Evolutionary conservation across 1,284 basidiomycete genomes (phyloP), one percentile per base, ranked within the genome.

Genomic region (Microbotryomycetes sp.): DNA sequence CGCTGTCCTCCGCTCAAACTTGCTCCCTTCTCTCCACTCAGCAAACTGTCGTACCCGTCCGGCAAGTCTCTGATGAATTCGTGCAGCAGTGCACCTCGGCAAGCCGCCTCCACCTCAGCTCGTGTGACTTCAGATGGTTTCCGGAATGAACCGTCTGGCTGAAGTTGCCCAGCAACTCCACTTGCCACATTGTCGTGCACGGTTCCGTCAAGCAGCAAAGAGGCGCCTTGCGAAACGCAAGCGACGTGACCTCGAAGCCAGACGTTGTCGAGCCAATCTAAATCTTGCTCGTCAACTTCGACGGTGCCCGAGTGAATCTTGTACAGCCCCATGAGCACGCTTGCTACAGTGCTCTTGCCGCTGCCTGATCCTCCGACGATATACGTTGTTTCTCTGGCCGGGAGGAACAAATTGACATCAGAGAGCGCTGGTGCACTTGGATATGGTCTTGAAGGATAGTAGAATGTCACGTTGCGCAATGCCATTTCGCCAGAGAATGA

Each of bases 341-440:
- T 83, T 0, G 88, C 89, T 63, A 97, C 81, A 0, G 92, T 97
- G n/a, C 86, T 88, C 78, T 98, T 97, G 46, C 93, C 92, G 1
- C 86, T 88, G 2, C 93, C 92, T 2, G 88, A 91, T 2, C 86
- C 84, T 53, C 93, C 94, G 58, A 97, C 89, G 70, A 97, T 86
- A 77, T 92, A 97, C 0, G 93, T 96, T 23, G 82, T 89, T 75
- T 97, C 92, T 45, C 82, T 79, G 0, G 89, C 83, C 1, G 92
- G 88, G 52, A 98, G 82, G 80, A 79, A 89, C 65, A 91, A 79
- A 29, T 80, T 82, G 57, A 89, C 82, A 71, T 85, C 78, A 30
- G 78, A 71, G 26, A 92, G 81, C 15, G 85, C 85, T 9, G 72
- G 65, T 1, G 71, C 56, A 9, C 67, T 78, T 72, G 72, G 58